Evolutionary conservation across 2,329 filamentous ascomycete species (phyloP).

Genomic region (Pezizomycotina sp.): DNA sequence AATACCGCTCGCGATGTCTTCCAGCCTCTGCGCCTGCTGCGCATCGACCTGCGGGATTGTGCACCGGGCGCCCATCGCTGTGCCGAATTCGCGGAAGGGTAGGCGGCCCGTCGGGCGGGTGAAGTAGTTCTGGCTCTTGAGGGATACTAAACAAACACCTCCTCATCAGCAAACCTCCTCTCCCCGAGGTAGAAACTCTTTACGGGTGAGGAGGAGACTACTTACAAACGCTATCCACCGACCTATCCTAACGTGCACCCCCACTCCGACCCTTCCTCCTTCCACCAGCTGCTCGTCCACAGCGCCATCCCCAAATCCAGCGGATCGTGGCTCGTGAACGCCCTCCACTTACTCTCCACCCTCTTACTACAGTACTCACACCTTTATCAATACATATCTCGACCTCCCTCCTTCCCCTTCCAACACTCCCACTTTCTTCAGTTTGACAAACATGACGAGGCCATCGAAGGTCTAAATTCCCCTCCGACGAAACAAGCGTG

Average conservation of each 20-base stretch:
- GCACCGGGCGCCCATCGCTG: conserved; percentile 3
- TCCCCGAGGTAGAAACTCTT: no score
- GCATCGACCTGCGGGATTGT: no score
- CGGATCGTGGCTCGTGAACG: conserved; percentile 3
- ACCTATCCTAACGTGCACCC: neutral
- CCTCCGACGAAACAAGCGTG: no score
- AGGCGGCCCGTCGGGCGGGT: neutral
- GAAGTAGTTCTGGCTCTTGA: neutral
- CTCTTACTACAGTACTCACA: conserved; percentile 3
- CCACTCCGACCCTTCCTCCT: conserved; percentile 1
- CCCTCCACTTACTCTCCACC: conserved; percentile 1
- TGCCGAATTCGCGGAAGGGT: conserved; percentile 4
- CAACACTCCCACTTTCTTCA: no score
- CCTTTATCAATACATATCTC: no score
- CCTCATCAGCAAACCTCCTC: no score
- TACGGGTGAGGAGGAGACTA: no score
- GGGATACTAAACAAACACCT: neutral
- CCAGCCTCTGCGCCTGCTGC: no score
- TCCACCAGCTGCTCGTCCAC: conserved; percentile 4
- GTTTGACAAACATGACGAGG: no score
- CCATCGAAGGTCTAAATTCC: no score
- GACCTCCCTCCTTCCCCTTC: no score
- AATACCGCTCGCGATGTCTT: no score
- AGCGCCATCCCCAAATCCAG: conserved; percentile 12
- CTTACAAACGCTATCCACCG: neutral